phyloP scores from a whole-genome alignment of 257 asterid genomes.

The Buddleja alternifolia region DNA sequence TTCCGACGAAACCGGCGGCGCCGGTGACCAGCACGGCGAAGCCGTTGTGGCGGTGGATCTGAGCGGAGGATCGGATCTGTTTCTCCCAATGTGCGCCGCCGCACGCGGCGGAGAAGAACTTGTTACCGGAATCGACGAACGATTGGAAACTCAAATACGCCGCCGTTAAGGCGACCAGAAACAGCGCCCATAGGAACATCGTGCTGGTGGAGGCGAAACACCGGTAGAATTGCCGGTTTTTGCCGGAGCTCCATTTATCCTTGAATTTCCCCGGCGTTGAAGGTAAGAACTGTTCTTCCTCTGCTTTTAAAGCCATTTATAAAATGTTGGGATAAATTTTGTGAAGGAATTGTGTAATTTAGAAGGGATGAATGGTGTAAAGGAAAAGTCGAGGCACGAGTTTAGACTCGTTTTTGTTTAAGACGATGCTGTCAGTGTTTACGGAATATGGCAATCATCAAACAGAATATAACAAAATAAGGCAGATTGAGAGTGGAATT shows the following conservation, averaged over 20 bases:
- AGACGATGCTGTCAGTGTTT: too few species aligned
- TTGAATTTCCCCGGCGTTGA: conserved; percentile 81
- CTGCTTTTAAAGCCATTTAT: conserved; percentile 50
- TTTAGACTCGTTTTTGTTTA: too few species aligned
- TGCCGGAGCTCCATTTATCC: conserved; percentile 45
- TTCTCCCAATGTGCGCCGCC: conserved; percentile 74
- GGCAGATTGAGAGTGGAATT: conserved; percentile 50
- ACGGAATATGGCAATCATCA: too few species aligned
- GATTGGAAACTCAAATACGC: conserved; percentile 76
- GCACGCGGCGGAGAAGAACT: conserved; percentile 63
- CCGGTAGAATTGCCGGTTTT: conserved; percentile 67
- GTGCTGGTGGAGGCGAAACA: conserved; percentile 91
- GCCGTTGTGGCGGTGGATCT: conserved; percentile 70
- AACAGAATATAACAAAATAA: too few species aligned
- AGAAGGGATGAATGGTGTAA: too few species aligned
- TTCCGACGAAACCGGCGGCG: conserved; percentile 90
- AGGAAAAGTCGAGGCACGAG: too few species aligned
- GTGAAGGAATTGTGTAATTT: too few species aligned
- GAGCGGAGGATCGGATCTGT: conserved; percentile 60
- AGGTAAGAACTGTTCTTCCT: conserved; percentile 65
- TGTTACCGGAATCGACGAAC: conserved; percentile 58
- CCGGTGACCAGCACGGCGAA: conserved; percentile 77
- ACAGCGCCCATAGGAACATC: conserved; percentile 82
- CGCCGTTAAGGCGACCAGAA: conserved; percentile 73
- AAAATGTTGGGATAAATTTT: too few species aligned